A percentile compares a stretch with the other conserved stretches of the same genome.
Conservation (phyloP, 257 asterid species). For the Thymus mandschuricus region DNA sequence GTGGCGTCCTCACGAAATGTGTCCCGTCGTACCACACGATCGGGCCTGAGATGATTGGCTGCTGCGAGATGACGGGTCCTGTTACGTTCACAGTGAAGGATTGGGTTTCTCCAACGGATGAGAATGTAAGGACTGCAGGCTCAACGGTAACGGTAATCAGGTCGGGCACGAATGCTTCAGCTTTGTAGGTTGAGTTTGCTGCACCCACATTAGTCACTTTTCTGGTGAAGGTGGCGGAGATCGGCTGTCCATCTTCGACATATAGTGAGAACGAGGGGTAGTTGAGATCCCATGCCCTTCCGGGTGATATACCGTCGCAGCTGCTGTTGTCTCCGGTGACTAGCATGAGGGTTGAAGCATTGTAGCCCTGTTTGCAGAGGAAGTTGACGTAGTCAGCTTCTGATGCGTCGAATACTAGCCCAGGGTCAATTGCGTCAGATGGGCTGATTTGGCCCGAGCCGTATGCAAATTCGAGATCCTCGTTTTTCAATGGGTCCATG, state of each 20-base stretch:
- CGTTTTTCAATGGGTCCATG: constrained; percentile 40
- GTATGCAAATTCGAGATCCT: constrained; percentile 46
- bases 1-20: constrained; percentile 53
- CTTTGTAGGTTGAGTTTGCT: constrained; percentile 44
- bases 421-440: constrained; percentile 45
- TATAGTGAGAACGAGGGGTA: constrained; percentile 57
- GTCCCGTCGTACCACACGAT: constrained; percentile 48
- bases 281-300: constrained; percentile 56
- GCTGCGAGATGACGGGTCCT: constrained; percentile 53
- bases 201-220: constrained; percentile 53
- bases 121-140: constrained; percentile 51
- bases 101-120: constrained; percentile 49
- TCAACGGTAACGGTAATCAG: constrained; percentile 31
- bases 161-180: constrained; percentile 9
- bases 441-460: constrained; percentile 62
- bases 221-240: constrained; percentile 42
- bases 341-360: constrained; percentile 41
- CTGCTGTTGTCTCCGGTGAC: constrained; percentile 53
- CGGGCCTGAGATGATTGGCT: constrained; percentile 52
- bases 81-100: constrained; percentile 50
- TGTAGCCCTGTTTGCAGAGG: constrained; percentile 62
- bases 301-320: constrained; percentile 37
- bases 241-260: constrained; percentile 41
- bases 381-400: constrained; percentile 49
- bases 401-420: constrained; percentile 48